Conservation (phyloP, 305 asterid species). For the Fraxinus floribunda region DNA sequence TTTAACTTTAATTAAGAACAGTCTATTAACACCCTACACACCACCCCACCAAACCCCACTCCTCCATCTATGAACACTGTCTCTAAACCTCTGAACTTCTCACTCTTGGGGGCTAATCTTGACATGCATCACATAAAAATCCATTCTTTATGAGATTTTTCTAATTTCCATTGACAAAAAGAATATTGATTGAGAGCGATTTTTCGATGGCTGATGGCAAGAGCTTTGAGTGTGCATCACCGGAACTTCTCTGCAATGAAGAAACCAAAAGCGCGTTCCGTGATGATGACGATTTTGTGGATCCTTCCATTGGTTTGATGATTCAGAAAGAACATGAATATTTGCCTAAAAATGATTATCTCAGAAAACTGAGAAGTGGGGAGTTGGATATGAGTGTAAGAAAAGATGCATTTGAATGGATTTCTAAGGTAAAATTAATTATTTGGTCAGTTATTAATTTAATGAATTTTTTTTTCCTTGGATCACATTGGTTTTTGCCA, state of each 20-base stretch:
- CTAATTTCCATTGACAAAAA: constrained; percentile 22
- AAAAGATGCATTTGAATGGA: constrained; percentile 76
- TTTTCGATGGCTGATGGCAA: constrained; percentile 46
- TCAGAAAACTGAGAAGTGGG: constrained; percentile 64
- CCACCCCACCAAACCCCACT: constrained; percentile 13
- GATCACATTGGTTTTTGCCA: not conserved
- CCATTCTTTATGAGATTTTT: constrained; percentile 39
- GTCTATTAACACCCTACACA: constrained; percentile 29
- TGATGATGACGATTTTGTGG: constrained; percentile 41
- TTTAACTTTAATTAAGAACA: constrained; percentile 23
- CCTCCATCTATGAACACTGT: constrained; percentile 6
- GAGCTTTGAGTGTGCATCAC: constrained; percentile 35
- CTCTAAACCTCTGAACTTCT: not conserved
- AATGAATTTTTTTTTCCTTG: not conserved
- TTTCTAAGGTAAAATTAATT: constrained; percentile 55
- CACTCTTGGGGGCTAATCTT: not conserved
- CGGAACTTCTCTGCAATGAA: constrained; percentile 51
- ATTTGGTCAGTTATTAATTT: not conserved
- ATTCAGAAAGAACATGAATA: constrained; percentile 46
- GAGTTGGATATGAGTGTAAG: constrained; percentile 63
- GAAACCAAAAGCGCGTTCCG: constrained; percentile 36
- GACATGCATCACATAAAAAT: constrained; percentile 34
- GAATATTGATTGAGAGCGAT: constrained; percentile 25
- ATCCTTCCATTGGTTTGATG: constrained; percentile 45
- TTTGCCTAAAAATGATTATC: constrained; percentile 63